These are phyloP conservation scores for Parathielavia appendiculata DNA, from an alignment of 495 filamentous ascomycete genomes.

Conservation along the genomic window DNA sequence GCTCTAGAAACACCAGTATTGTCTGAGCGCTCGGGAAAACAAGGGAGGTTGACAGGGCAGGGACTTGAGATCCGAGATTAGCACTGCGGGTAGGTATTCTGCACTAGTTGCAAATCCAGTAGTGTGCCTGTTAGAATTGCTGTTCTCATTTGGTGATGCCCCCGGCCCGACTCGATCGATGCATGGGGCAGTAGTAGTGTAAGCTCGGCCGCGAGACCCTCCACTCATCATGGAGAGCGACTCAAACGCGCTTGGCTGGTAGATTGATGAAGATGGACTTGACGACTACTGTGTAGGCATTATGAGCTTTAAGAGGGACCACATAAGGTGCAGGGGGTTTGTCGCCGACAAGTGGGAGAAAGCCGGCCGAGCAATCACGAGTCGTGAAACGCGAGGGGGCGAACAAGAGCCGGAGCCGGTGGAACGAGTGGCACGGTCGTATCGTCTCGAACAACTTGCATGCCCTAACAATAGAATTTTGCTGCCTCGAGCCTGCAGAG, in stretches of 20 bases:
- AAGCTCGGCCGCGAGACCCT: too few species aligned
- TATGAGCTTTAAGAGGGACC: constrained; percentile 20
- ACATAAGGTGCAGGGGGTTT: constrained; percentile 10
- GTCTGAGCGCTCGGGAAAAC: constrained; percentile 25
- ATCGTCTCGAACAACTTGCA: constrained; percentile 14
- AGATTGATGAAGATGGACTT: too few species aligned
- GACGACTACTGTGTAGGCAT: not conserved
- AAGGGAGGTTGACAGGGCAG: constrained; percentile 13
- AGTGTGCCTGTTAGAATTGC: not conserved
- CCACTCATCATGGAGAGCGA: too few species aligned
- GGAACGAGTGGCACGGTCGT: constrained; percentile 22
- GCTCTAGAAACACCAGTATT: constrained; percentile 30
- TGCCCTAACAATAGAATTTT: not conserved
- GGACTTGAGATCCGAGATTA: constrained; percentile 9
- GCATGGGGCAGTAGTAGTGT: not conserved
- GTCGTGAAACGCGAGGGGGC: constrained; percentile 17
- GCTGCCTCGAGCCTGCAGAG: not conserved
- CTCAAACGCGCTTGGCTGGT: too few species aligned
- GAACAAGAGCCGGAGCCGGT: constrained; percentile 24
- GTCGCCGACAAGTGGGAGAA: constrained; percentile 14
- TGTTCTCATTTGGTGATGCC: constrained; percentile 8
- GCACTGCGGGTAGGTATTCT: not conserved
- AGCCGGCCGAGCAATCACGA: constrained; percentile 18
- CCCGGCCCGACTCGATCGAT: constrained; percentile 9
- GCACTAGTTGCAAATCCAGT: not conserved